Evolutionary conservation across 306 rosid genomes (phyloP), one percentile per base, ranked within the genome.

Genomic region (Lathyrus oleraceus): DNA sequence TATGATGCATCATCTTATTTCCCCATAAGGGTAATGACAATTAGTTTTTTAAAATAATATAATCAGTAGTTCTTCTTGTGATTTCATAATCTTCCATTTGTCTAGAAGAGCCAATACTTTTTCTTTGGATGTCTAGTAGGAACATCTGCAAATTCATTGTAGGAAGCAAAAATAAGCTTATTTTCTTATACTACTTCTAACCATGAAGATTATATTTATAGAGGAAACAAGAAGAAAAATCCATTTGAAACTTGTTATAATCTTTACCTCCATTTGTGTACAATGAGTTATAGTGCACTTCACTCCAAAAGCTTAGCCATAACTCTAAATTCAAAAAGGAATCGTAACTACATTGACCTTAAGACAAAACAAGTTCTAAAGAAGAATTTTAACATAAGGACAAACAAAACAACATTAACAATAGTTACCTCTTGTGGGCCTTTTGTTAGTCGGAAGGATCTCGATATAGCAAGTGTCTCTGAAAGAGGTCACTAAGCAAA

Each of bases 221-320:
- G 11, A 27, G 12, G 9, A 60, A 67, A 14, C 27, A 49, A 65
- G 44, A 6, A 60, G 42, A 32, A 48, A n/a, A 14, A 19, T 16
- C 15, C 32, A 62, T 25, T 44, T 27, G 10, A 54, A 63, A 43
- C 57, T 42, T 40, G 51, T 69, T 51, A 35, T 62, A 74, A 23
- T 27, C 42, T 79, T 76, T 69, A 94, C 99, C 99, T 85, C 91
- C 91, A 40, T 39, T 78, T 28, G 88, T 76, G 59, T 94, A 91
- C 40, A 94, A 47, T 2, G 99, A 94, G 67, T 94, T 94, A 71
- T 94, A 94, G 85, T 94, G 99, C 61, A 94, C 99, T 83, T 94
- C 99, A 62, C 99, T 88, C 99, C 99, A 94, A 83, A 94, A 94
- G 91, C 99, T 94, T 63, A 94, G 86, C 99, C 99, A 94, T 60